These are phyloP conservation scores for Acanthamoeba castellanii DNA, from an alignment of 208 protist genomes.

Conservation along the genomic window DNA sequence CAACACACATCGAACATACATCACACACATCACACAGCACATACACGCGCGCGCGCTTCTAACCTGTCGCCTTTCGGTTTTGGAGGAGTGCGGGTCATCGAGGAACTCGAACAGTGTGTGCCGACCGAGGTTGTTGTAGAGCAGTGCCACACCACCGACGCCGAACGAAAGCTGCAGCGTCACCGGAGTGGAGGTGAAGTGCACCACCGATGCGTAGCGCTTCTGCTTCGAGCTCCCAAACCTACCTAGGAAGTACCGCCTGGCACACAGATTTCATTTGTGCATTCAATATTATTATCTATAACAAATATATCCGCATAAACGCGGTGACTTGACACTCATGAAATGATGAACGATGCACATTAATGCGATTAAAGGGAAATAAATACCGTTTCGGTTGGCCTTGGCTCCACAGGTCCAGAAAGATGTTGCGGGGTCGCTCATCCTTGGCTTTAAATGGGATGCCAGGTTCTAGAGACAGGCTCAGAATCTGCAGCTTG, in stretches of 20 bases:
- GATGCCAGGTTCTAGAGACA: slow-evolving; percentile 60
- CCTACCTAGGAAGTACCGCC: slow-evolving; percentile 63
- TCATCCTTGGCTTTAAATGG: background rate
- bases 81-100: slow-evolving; percentile 30
- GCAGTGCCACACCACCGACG: slow-evolving; percentile 60
- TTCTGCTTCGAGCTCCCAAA: slow-evolving; percentile 63
- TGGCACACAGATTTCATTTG: background rate
- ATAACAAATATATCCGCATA: too few species aligned
- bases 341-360: background rate
- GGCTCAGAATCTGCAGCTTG: slow-evolving; percentile 75
- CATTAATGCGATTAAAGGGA: too few species aligned
- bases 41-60: background rate
- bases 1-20: background rate
- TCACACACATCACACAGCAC: background rate
- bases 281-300: too few species aligned
- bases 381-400: slow-evolving; percentile 51
- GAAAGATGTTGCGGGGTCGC: slow-evolving; percentile 57
- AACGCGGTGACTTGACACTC: too few species aligned
- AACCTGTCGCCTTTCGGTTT: slow-evolving; percentile 62
- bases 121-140: slow-evolving; percentile 76
- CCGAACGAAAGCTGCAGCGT: slow-evolving; percentile 71
- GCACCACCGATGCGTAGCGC: slow-evolving; percentile 47
- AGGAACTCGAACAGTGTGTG: slow-evolving; percentile 75
- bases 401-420: slow-evolving; percentile 74
- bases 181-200: slow-evolving; percentile 72